Evolutionary conservation across 169 alveolate species (phyloP), one percentile per base, ranked within the genome.

Genomic region (Eimeria acervulina): DNA sequence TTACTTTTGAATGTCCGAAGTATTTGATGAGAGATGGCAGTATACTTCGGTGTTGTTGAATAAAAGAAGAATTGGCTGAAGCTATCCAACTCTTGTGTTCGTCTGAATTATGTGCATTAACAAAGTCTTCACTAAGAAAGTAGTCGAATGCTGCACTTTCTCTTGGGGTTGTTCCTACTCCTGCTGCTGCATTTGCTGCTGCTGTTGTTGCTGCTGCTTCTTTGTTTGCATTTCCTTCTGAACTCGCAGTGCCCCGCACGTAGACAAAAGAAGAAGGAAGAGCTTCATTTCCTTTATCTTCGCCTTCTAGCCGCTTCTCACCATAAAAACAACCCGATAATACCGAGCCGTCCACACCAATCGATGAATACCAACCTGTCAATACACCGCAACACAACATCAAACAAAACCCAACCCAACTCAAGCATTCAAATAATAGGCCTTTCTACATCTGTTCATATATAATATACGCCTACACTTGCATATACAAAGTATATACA

Each of bases 311-410:
- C n/a, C 7, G 8, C 26, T 76, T 74, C 66, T 91, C 95, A 8
- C 90, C 95, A 38, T 55, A 76, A 28, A 91, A 91, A 59, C 95
- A 91, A 1, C 95, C 95, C 1, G 95, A 91, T 17, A 10, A 1
- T 1, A n/a, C 59, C 8, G 55, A 13, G 26, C 83, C 90, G 2
- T 38, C 91, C 7, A 12, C 51, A 31, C 83, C 81, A 7, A n/a
- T 74, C 44, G 63, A 19, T 36, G 36, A 55, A 40, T 91, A 91
- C 95, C 95, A 91, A 17, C 95, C 95, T 91, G 55, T 47, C n/a
- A 47, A 90, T 21, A 52, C 70, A 80, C 13, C 5, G 17, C 13
- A 40, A 80, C 23, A 68, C 19, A 13, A n/a, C 0, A 68, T 12
- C 2, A 55, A 12, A 55, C 2, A 12, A 55, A 55, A 55, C 5